phyloP scores from a whole-genome alignment of 768 basidiomycete genomes.

The Boletus huronensis region DNA sequence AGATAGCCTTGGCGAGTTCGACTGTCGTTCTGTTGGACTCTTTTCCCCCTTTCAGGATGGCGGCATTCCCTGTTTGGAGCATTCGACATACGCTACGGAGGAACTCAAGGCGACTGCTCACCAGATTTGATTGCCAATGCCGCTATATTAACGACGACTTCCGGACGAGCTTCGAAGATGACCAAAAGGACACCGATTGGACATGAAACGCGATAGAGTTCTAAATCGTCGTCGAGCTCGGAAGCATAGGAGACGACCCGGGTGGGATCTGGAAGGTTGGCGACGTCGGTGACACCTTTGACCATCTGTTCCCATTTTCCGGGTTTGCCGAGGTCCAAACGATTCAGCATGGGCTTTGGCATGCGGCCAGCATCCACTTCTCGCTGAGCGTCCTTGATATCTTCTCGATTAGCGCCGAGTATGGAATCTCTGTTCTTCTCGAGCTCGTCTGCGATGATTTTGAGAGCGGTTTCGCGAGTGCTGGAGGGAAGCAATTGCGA shows the following conservation, averaged over 20 bases:
- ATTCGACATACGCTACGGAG: background rate
- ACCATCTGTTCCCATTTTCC: slow-evolving; percentile 97
- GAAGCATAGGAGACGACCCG: slow-evolving; percentile 85
- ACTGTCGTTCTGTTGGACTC: slow-evolving; percentile 82
- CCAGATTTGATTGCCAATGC: slow-evolving; percentile 96
- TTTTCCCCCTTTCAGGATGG: slow-evolving; percentile 96
- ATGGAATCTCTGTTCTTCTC: slow-evolving; percentile 63
- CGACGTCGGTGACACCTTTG: slow-evolving; percentile 85
- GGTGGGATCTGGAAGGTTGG: slow-evolving; percentile 79
- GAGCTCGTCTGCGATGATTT: slow-evolving; percentile 65
- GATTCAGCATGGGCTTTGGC: slow-evolving; percentile 77
- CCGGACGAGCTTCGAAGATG: slow-evolving; percentile 96
- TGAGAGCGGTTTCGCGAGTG: slow-evolving; percentile 70
- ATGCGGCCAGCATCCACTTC: slow-evolving; percentile 85
- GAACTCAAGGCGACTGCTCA: slow-evolving; percentile 32
- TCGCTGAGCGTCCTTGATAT: slow-evolving; percentile 74
- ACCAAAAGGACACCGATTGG: slow-evolving; percentile 95
- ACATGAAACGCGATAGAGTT: slow-evolving; percentile 91
- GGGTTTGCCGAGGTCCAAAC: slow-evolving; percentile 71
- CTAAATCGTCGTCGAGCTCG: slow-evolving; percentile 81
- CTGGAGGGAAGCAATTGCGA: slow-evolving; percentile 74
- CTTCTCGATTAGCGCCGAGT: slow-evolving; percentile 74
- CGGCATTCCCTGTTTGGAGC: slow-evolving; percentile 73
- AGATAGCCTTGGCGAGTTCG: slow-evolving; percentile 77
- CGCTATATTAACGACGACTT: slow-evolving; percentile 97